Percentiles rank a stretch among this genome's conserved stretches.
These are phyloP conservation scores for Aegilops umbellulata DNA, from an alignment of 176 grass and related monocot species.

Conservation along the genomic window DNA sequence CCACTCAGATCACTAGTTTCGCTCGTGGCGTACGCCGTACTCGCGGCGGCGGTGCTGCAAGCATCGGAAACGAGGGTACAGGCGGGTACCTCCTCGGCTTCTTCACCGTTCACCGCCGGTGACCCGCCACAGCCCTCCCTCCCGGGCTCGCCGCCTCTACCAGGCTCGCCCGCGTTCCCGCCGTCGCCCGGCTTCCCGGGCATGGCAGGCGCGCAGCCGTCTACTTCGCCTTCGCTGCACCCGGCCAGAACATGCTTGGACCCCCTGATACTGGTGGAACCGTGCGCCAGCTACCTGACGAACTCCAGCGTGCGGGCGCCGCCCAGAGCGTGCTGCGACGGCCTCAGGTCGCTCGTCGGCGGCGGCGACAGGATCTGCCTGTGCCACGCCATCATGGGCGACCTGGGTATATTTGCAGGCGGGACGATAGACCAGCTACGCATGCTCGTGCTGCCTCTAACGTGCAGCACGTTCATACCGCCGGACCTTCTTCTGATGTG, in stretches of 20 bases:
- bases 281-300: conserved; percentile 34
- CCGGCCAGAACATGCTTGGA: neutral
- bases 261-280: neutral
- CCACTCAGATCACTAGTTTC: too few species aligned
- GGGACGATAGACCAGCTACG: conserved; percentile 9
- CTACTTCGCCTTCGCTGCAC: neutral
- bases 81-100: too few species aligned
- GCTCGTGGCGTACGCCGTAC: too few species aligned
- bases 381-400: conserved; percentile 40
- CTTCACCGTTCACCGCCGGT: too few species aligned
- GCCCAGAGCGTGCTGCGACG: conserved; percentile 15
- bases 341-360: conserved; percentile 16
- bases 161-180: too few species aligned
- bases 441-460: too few species aligned
- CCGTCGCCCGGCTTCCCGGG: too few species aligned
- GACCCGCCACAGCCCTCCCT: too few species aligned
- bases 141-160: too few species aligned
- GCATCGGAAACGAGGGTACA: too few species aligned
- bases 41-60: too few species aligned
- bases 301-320: conserved; percentile 11
- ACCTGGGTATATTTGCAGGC: neutral
- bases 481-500: neutral
- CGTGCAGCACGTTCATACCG: neutral
- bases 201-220: too few species aligned
- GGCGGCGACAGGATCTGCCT: conserved; percentile 17